Conservation (phyloP, 148 eudicot genomes). For the Dianthus caryophyllus region DNA sequence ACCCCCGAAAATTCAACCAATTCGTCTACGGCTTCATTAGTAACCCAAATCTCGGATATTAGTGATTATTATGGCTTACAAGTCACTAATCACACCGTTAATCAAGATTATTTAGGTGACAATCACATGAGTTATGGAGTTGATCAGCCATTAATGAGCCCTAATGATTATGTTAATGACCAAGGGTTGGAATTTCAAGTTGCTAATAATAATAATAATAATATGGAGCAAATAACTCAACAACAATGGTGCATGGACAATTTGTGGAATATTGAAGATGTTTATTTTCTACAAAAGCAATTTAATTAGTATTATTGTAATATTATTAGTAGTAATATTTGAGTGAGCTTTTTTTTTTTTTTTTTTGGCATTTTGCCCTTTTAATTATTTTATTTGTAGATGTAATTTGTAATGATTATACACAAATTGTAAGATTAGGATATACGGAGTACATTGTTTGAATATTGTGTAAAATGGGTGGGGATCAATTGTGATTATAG, state of each 20-base stretch:
- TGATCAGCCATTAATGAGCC: conserved; percentile 38
- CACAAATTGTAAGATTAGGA: conserved; percentile 21
- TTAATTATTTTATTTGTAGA: conserved; percentile 4
- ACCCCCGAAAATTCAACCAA: conserved; percentile 59
- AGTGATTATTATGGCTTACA: conserved; percentile 49
- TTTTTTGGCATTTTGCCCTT: too few species aligned
- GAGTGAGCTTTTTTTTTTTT: conserved; percentile 15
- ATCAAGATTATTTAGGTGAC: conserved; percentile 39
- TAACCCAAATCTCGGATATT: conserved; percentile 55
- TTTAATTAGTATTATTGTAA: conserved; percentile 17
- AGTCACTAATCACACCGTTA: conserved; percentile 26
- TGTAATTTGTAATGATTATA: conserved; percentile 18
- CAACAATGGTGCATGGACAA: conserved; percentile 43
- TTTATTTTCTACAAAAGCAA: conserved; percentile 64
- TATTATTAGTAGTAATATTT: conserved; percentile 30
- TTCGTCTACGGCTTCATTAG: conserved; percentile 58
- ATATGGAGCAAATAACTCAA: conserved; percentile 33
- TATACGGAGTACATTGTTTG: conserved; percentile 9
- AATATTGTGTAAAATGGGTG: not conserved
- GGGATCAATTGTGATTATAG: conserved; percentile 22
- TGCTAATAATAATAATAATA: conserved; percentile 9
- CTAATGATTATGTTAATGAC: conserved; percentile 33
- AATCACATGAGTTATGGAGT: conserved; percentile 29
- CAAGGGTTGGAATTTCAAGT: conserved; percentile 36
- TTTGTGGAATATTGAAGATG: conserved; percentile 70